phyloP scores from a whole-genome alignment of 352 stramenopile genomes.

The Pythium biforme region DNA sequence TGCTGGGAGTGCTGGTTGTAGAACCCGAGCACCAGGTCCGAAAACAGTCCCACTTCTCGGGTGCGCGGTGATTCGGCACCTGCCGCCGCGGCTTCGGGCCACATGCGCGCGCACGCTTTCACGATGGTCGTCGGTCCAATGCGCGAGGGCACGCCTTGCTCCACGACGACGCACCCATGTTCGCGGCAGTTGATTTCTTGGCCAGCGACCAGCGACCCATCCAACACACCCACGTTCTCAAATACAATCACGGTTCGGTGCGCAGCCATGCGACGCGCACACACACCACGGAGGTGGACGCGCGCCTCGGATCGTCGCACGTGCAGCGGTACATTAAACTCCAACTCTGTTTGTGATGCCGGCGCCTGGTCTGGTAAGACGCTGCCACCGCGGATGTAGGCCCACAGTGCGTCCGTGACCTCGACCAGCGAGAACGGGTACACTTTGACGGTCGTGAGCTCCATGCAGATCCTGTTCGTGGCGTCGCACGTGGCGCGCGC shows the following conservation, averaged over 20 bases:
- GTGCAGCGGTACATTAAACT: not conserved
- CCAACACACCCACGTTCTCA: not conserved
- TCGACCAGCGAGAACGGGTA: not conserved
- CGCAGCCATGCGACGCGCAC: not conserved
- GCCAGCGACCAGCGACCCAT: not conserved
- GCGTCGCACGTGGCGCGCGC: not conserved
- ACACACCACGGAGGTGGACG: constrained; percentile 1
- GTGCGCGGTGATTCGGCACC: not conserved
- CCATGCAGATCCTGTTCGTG: not conserved
- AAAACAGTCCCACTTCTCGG: not conserved
- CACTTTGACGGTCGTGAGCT: not conserved
- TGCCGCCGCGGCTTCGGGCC: not conserved
- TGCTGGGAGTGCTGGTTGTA: constrained; percentile 17
- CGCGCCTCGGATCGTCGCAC: constrained; percentile 1
- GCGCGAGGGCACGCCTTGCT: not conserved
- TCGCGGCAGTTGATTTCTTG: not conserved
- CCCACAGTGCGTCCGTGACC: not conserved
- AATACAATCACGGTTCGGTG: constrained; percentile 7
- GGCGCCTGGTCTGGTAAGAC: too few relatives aligned
- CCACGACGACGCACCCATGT: not conserved
- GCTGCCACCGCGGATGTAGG: not conserved
- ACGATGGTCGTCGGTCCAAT: not conserved
- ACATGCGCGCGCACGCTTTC: not conserved
- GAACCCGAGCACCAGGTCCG: constrained; percentile 6
- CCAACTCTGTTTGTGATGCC: not conserved